Base-by-base conservation (phyloP, 202 grass and related monocot species). In the Brachypodium distachyon region DNA sequence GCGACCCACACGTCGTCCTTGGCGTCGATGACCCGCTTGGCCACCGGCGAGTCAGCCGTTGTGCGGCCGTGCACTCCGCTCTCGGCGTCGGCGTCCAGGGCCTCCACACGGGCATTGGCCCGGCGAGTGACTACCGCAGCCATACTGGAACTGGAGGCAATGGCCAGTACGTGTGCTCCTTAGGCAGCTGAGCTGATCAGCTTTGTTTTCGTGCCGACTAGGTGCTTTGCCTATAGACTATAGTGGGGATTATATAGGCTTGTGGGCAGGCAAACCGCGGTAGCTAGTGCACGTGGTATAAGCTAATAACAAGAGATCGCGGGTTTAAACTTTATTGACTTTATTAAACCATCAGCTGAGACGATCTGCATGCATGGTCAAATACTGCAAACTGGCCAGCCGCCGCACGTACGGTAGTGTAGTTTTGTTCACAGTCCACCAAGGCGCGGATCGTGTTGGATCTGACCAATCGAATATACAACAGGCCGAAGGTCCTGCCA, bases 1-100 rank as follows among this genome's bases (percentile, higher is more conserved):
- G 78, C 5, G 56, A 82, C 65, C 84, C 84, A 87, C 16, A 71
- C 84, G 21, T 86, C 84, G 14, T 56, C 78, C 46, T 39, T 86
- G 55, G 37, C 37, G 37, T 53, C 54, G 46, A 9, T 22, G 19
- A 54, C 50, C 3, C 72, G 77, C 78, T 77, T 81, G 55, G 44
- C 54, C n/a, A 11, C 0, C 0, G 78, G 73, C 18, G 85, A 58
- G 48, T 77, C 32, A 0, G 32, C 70, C 19, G 9, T 61, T 0
- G 44, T 9, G 41, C 25, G 25, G 31, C 1, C 3, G 28, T 6
- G 48, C 10, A 36, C n/a, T n/a, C 34, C 9, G 61, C 19, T 68
- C 10, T 81, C 61, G 4, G 4, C 53, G 5, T 29, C 4, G 11
- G 26, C 40, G 3, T 37, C 31, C n/a, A 56, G 21, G 12, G 19